Base-by-base conservation (phyloP, 345 rosid genomes). In the Aegle marmelos region DNA sequence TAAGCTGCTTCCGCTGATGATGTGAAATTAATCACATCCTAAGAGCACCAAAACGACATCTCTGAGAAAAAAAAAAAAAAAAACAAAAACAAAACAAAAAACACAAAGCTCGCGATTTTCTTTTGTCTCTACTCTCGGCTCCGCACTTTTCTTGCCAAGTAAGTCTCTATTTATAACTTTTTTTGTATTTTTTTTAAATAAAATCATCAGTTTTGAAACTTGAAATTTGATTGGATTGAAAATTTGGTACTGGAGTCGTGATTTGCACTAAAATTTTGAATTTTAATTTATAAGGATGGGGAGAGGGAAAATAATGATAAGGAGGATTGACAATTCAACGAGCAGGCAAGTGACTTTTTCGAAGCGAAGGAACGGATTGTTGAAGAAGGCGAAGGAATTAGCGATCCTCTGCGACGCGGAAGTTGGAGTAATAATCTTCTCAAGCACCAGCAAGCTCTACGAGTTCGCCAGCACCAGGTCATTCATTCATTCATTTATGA, bases 261-360 rank as follows among this genome's bases (percentile, higher is more conserved):
- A n/a, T n/a, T 13, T 45, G 13, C 13, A 13, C 11, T 45, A 0
- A 45, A 45, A 11, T 45, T 45, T 45, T 45, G 5, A 19, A 25
- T 58, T 72, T 50, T 25, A 24, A 5, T 9, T 10, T 72, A 3
- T 9, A 36, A 57, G 50, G 24, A 89, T 89, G 91, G 91, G 91
- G 82, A 86, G 91, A 83, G 91, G 91, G 45, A 89, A 89, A 80
- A 89, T 89, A 74, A 86, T 82, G 81, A 89, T 89, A 48, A 82
- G 90, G 82, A 86, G 91, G 79, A 89, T 89, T 70, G 91, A 89
- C 24, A 85, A 89, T 65, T 83, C 90, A 73, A 85, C 91, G 59
- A 89, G 90, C 81, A 82, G 91, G 81, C 91, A 89, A 76, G 91
- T 89, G 61, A 88, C 91, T 27, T 88, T 88, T 74, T 88, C 91